Conservation (phyloP, 2,329 filamentous ascomycete genomes). For the Fulvia fulva region DNA sequence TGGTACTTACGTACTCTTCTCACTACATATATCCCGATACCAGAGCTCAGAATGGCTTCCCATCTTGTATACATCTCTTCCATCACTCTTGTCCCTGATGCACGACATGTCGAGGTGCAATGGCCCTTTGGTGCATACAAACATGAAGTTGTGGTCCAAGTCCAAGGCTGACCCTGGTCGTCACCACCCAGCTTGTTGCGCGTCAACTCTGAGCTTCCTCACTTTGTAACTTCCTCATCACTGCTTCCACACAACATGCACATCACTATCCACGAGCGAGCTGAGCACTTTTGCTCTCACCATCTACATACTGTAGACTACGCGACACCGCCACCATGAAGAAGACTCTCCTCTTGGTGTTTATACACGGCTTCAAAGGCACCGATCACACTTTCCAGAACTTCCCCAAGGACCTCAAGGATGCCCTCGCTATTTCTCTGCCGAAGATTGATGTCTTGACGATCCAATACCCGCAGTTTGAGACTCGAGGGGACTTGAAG, state of each 20-base stretch:
- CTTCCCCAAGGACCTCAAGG: constrained; percentile 69
- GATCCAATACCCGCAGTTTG: constrained; percentile 74
- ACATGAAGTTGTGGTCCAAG: too few relatives aligned
- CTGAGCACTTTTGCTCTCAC: neutral
- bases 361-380: constrained; percentile 88
- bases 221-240: neutral
- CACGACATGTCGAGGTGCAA: neutral
- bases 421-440: constrained; percentile 60
- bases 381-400: constrained; percentile 72
- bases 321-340: constrained; percentile 38
- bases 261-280: neutral
- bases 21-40: neutral
- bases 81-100: neutral
- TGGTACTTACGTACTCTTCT: constrained; percentile 2
- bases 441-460: constrained; percentile 65
- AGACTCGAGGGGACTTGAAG: constrained; percentile 72
- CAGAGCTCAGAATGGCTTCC: neutral
- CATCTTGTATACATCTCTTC: neutral
- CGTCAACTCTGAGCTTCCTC: neutral
- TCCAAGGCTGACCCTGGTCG: neutral
- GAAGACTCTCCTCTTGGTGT: constrained; percentile 76
- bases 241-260: constrained; percentile 1
- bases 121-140: neutral
- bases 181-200: neutral
- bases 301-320: neutral